These are phyloP conservation scores for Penicillium manginii DNA, from an alignment of 495 filamentous ascomycete species.

Conservation along the genomic window DNA sequence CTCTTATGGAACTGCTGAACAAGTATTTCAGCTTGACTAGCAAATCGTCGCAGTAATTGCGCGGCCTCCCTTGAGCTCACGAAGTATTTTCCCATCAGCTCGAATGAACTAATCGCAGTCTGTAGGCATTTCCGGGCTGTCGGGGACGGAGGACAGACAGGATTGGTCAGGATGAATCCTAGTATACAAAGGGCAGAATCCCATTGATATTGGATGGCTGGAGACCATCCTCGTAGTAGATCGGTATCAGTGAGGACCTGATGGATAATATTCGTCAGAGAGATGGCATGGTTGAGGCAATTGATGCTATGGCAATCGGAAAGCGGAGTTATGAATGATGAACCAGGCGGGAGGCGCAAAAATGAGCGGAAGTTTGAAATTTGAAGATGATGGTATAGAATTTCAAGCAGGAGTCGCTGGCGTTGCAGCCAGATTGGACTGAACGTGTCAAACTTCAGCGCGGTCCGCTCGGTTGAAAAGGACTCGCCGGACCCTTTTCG, in stretches of 20 bases:
- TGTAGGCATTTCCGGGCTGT: constrained; percentile 39
- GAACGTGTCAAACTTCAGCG: constrained; percentile 39
- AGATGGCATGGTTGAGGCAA: constrained; percentile 50
- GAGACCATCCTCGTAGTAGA: constrained; percentile 48
- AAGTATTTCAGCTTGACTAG: constrained; percentile 12
- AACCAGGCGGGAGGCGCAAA: constrained; percentile 24
- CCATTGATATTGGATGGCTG: constrained; percentile 55
- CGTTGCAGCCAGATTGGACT: constrained; percentile 40
- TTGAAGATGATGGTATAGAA: constrained; percentile 32
- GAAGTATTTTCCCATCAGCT: constrained; percentile 19
- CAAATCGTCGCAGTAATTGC: constrained; percentile 2
- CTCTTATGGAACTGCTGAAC: constrained; percentile 9
- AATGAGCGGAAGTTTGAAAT: constrained; percentile 32
- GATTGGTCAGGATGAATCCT: constrained; percentile 51
- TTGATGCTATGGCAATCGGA: constrained; percentile 36
- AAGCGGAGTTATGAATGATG: constrained; percentile 19
- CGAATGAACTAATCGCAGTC: constrained; percentile 43
- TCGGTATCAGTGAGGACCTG: constrained; percentile 51
- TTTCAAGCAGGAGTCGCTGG: constrained; percentile 33
- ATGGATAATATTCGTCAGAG: constrained; percentile 49
- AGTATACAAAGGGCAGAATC: constrained; percentile 52
- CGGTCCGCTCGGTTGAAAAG: constrained; percentile 41
- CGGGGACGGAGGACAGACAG: constrained; percentile 32
- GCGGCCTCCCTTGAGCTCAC: constrained; percentile 1
- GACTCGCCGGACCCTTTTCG: constrained; percentile 35